Conservation (phyloP, 1,139 yeast genomes). For the Lodderomyces oxycetoniae region DNA sequence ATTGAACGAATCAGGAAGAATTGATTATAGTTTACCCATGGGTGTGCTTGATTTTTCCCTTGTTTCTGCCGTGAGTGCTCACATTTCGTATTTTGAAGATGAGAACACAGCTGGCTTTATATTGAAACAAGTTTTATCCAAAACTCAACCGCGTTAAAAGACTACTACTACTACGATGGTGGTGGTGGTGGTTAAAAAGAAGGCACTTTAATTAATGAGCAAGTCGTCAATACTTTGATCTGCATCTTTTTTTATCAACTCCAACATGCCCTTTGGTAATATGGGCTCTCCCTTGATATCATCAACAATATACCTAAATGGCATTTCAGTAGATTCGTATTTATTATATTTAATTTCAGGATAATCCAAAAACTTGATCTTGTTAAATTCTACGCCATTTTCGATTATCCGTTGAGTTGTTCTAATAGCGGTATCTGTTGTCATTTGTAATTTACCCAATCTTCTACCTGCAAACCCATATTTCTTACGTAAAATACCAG, state of each 20-base stretch:
- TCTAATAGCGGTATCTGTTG: conserved; percentile 95
- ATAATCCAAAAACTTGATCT: conserved; percentile 80
- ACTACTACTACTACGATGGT: too few relatives aligned
- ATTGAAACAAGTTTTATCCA: conserved; percentile 46
- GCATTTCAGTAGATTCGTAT: conserved; percentile 96
- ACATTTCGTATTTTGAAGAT: conserved; percentile 84
- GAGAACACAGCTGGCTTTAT: conserved; percentile 79
- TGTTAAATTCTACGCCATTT: conserved; percentile 52
- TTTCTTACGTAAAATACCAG: conserved; percentile 75
- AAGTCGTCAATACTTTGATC: conserved; percentile 70
- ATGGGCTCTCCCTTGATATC: conserved; percentile 59
- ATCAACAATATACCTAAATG: conserved; percentile 81
- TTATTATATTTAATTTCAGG: conserved; percentile 88
- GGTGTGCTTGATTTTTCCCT: conserved; percentile 77
- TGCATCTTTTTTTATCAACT: conserved; percentile 78
- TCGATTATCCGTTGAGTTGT: conserved; percentile 76
- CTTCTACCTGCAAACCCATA: conserved; percentile 83
- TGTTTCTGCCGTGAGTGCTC: conserved; percentile 79
- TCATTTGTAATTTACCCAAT: conserved; percentile 87
- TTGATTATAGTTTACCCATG: conserved; percentile 78
- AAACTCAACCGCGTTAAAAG: conserved; percentile 14
- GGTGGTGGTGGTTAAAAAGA: too few relatives aligned
- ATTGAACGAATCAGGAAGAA: conserved; percentile 65
- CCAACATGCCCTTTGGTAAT: conserved; percentile 87
- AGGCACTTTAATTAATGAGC: conserved; percentile 29